A percentile compares a stretch with the other conserved stretches of the same genome.
Evolutionary conservation across 345 rosid genomes (phyloP).

Genomic region (Hibiscus mutabilis): DNA sequence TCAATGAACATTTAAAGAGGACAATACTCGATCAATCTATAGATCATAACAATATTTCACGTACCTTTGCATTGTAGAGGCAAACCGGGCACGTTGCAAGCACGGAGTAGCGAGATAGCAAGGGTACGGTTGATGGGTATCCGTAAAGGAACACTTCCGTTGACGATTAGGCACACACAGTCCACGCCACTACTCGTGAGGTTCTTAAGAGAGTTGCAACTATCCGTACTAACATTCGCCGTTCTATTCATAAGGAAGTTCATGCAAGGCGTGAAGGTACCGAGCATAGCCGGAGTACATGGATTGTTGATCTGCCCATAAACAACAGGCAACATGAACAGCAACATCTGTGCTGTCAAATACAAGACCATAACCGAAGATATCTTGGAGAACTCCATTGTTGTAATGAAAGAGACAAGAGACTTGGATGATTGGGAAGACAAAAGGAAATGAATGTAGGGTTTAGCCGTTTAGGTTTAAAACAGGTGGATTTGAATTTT

Average conservation of each 20-base stretch:
- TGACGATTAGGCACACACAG: constrained; percentile 64
- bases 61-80: constrained; percentile 76
- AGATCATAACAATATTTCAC: neutral
- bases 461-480: neutral
- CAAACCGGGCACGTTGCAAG: constrained; percentile 76
- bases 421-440: neutral
- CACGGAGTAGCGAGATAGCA: constrained; percentile 74
- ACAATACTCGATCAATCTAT: no score
- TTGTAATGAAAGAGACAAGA: neutral
- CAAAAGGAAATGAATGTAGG: neutral
- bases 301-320: constrained; percentile 40
- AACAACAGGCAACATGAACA: constrained; percentile 30
- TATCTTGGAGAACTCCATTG: constrained; percentile 20
- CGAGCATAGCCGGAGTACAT: constrained; percentile 51
- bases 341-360: neutral
- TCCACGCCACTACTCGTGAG: constrained; percentile 52
- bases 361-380: constrained; percentile 14
- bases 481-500: constrained; percentile 19
- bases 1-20: no score
- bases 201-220: constrained; percentile 56
- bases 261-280: no score
- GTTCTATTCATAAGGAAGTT: constrained; percentile 56
- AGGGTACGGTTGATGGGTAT: constrained; percentile 70
- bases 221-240: constrained; percentile 41
- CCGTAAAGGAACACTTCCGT: constrained; percentile 60